Conservation (phyloP, 2,329 filamentous ascomycete species). For the Harringtonia aguacate region DNA sequence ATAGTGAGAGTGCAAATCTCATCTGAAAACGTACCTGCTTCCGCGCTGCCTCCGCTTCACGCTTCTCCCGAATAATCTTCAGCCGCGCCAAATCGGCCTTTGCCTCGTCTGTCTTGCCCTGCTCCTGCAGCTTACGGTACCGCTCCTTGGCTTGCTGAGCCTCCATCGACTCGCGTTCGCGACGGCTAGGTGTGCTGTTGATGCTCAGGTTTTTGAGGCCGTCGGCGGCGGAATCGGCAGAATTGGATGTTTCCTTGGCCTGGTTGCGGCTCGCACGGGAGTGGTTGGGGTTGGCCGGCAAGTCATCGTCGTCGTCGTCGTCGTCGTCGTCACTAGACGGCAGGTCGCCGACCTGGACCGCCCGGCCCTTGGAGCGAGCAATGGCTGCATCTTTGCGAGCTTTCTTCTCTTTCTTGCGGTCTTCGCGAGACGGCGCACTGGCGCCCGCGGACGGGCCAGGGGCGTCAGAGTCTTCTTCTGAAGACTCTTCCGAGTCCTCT, state of each 20-base stretch:
- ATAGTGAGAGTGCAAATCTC: background rate
- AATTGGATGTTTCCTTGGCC: conserved; percentile 11
- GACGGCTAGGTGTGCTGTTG: conserved; percentile 27
- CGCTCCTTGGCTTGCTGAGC: conserved; percentile 81
- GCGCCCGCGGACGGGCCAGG: conserved; percentile 27
- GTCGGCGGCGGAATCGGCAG: conserved; percentile 36
- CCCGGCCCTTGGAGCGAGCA: conserved; percentile 58
- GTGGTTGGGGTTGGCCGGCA: conserved; percentile 90
- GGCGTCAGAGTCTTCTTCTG: background rate
- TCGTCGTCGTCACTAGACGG: conserved; percentile 54
- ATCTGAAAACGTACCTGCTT: conserved; percentile 66
- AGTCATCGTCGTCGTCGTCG: conserved; percentile 40
- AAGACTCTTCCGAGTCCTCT: conserved; percentile 32
- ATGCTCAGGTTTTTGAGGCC: conserved; percentile 44
- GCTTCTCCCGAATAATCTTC: conserved; percentile 70
- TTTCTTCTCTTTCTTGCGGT: conserved; percentile 87
- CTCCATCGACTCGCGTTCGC: conserved; percentile 65
- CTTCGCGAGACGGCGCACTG: conserved; percentile 57
- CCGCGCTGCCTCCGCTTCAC: conserved; percentile 71
- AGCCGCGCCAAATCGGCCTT: conserved; percentile 80
- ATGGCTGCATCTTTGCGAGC: conserved; percentile 46
- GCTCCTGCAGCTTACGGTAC: conserved; percentile 84
- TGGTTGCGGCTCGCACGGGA: conserved; percentile 61
- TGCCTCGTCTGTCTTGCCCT: conserved; percentile 94
- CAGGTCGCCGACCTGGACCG: conserved; percentile 75